These are phyloP conservation scores for Asterophora lycoperdoides DNA, from an alignment of 768 basidiomycete genomes.

Conservation along the genomic window DNA sequence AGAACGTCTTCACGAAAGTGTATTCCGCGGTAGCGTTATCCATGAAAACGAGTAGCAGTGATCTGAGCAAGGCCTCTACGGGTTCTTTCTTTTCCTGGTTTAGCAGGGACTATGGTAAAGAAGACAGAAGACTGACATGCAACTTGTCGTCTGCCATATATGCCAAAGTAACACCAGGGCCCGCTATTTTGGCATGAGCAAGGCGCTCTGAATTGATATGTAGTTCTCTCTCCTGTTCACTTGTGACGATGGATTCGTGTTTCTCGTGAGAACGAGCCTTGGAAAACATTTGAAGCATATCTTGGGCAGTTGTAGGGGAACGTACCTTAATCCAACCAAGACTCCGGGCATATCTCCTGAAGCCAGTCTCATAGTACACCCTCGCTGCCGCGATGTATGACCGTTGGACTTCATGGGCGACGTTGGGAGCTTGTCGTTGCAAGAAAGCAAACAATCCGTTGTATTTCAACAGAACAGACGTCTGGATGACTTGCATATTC, in stretches of 20 bases:
- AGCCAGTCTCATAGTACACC: conserved; percentile 93
- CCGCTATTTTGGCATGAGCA: conserved; percentile 67
- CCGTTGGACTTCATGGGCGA: conserved; percentile 84
- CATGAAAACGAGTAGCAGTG: conserved; percentile 84
- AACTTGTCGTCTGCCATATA: conserved; percentile 88
- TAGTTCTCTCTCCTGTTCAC: conserved; percentile 38
- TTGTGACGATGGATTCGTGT: conserved; percentile 55
- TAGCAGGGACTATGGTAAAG: neutral
- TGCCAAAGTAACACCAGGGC: conserved; percentile 74
- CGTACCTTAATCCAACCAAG: conserved; percentile 74
- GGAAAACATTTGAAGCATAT: neutral
- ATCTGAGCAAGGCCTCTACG: conserved; percentile 80
- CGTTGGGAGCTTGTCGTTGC: conserved; percentile 71
- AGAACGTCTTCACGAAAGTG: conserved; percentile 82
- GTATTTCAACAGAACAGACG: conserved; percentile 81
- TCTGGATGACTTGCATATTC: conserved; percentile 91
- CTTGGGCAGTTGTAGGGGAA: neutral
- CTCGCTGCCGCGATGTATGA: conserved; percentile 81
- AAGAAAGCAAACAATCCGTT: conserved; percentile 79
- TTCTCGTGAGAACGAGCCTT: conserved; percentile 70
- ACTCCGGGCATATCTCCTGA: conserved; percentile 83
- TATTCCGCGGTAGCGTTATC: conserved; percentile 95
- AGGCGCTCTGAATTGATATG: conserved; percentile 54
- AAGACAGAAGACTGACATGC: conserved; percentile 54
- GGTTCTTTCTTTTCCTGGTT: conserved; percentile 62